These are phyloP conservation scores for Begonia masoniana DNA, from an alignment of 306 rosid species.

Conservation along the genomic window DNA sequence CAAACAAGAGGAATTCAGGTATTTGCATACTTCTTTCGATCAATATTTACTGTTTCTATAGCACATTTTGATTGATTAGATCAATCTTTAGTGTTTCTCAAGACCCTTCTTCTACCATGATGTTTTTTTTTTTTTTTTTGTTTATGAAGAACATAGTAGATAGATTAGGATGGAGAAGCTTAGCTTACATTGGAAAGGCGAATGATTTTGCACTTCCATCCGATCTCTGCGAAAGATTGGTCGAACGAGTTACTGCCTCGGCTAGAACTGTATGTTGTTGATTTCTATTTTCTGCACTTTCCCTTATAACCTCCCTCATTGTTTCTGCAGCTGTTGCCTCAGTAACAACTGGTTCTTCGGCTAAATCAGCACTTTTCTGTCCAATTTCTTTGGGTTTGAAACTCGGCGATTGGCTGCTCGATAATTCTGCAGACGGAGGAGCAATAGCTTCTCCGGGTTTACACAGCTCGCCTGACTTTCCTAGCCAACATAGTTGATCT, in stretches of 20 bases:
- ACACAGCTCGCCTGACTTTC: slow-evolving; percentile 32
- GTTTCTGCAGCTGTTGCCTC: slow-evolving; percentile 56
- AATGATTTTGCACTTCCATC: slow-evolving; percentile 37
- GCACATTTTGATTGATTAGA: neutral
- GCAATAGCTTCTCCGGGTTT: slow-evolving; percentile 14
- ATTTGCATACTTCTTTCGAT: neutral
- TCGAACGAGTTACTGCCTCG: neutral
- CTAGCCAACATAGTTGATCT: slow-evolving; percentile 18
- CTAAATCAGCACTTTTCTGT: slow-evolving; percentile 2
- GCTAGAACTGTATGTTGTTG: neutral
- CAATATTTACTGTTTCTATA: no score
- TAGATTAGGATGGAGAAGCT: neutral
- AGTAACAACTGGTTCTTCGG: slow-evolving; percentile 12
- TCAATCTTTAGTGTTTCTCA: neutral
- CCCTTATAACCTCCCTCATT: slow-evolving; percentile 61
- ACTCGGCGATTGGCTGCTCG: slow-evolving; percentile 13
- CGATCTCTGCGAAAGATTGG: slow-evolving; percentile 18
- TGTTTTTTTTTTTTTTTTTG: neutral
- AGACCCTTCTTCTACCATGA: neutral
- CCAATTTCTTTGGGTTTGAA: slow-evolving; percentile 22
- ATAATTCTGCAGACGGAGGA: slow-evolving; percentile 15
- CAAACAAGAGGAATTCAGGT: neutral
- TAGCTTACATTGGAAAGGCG: slow-evolving; percentile 54
- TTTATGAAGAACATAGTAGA: neutral
- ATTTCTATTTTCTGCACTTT: slow-evolving; percentile 15